Percentiles rank a stretch among this genome's conserved stretches.
Evolutionary conservation across 768 basidiomycete genomes (phyloP).

Genomic region (Termitomyces sp.): DNA sequence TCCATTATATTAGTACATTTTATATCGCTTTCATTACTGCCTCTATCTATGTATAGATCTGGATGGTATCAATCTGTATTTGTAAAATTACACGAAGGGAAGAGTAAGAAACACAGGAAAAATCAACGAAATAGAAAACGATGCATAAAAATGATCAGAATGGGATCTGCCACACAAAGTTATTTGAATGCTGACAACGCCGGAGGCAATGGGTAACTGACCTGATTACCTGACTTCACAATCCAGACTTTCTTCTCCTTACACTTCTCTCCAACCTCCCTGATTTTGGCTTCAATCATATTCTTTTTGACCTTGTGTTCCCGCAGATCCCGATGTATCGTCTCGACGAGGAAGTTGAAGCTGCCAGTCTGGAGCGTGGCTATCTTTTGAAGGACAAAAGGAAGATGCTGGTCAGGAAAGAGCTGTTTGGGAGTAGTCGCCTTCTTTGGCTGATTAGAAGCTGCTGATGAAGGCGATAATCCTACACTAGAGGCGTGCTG

Average conservation of each 20-base stretch:
- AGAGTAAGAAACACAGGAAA: neutral
- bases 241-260: conserved; percentile 73
- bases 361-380: conserved; percentile 54
- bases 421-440: conserved; percentile 42
- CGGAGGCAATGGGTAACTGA: conserved; percentile 3
- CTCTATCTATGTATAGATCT: conserved; percentile 1
- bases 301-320: conserved; percentile 77
- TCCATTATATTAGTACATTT: neutral
- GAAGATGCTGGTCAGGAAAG: conserved; percentile 67
- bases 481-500: conserved; percentile 11
- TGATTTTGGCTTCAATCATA: conserved; percentile 75
- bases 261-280: conserved; percentile 71
- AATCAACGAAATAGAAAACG: neutral
- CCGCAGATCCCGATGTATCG: conserved; percentile 65
- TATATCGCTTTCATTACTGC: neutral
- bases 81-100: neutral
- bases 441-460: conserved; percentile 23
- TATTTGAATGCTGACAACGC: neutral
- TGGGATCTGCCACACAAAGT: conserved; percentile 3
- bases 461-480: conserved; percentile 9
- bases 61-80: conserved; percentile 3
- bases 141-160: neutral
- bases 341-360: conserved; percentile 64
- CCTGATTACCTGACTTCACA: conserved; percentile 41
- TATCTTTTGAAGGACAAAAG: conserved; percentile 59